Base-by-base conservation (phyloP, 2,329 filamentous ascomycete genomes). In the Talaromyces verruculosus region DNA sequence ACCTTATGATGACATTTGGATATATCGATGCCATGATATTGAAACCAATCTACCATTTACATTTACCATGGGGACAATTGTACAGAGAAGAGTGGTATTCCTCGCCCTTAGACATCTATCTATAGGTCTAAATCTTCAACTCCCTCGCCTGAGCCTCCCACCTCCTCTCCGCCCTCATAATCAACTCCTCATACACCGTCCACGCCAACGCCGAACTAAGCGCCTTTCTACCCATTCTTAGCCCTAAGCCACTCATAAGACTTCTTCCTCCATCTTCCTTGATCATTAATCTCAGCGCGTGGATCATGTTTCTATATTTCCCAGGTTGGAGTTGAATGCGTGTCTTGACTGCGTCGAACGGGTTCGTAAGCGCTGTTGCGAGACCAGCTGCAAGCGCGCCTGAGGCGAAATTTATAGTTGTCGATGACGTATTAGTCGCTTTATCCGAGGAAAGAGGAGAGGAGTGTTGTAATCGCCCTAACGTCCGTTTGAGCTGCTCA, bases 301-400 rank as follows among this genome's bases (percentile, higher is more conserved):
- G 88, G 70, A 91, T 78, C 85, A 94, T 91, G 73, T 98, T 97
- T 39, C 85, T 84, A 75, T 98, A 99, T 65, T 87, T 85, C 6
- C 83, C 83, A 3, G 95, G 95, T 82, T 96, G 91, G 39, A 99
- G 84, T 80, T 99, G 95, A 71, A 99, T 88, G 60, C 95, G 84
- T 25, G 95, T 99, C 82, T 99, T 99, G 77, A 98, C 89, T 0
- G 93, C 93, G 78, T 99, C 95, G 73, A 98, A 98, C 0, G 95
- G 95, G 77, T 99, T 99, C 8, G 95, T 97, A 43, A 98, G 84
- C 3, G 90, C 89, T 0, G 93, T 97, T 64, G 93, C 96, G 35
- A 91, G 81, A 1, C 89, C 90, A 0, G 92, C 94, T 3, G 94
- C 93, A 3, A 93, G 74, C 3, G 92, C 88, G 13, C 91, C 94